Evolutionary conservation across 306 rosid genomes (phyloP).

Genomic region (Nissolia schottii): DNA sequence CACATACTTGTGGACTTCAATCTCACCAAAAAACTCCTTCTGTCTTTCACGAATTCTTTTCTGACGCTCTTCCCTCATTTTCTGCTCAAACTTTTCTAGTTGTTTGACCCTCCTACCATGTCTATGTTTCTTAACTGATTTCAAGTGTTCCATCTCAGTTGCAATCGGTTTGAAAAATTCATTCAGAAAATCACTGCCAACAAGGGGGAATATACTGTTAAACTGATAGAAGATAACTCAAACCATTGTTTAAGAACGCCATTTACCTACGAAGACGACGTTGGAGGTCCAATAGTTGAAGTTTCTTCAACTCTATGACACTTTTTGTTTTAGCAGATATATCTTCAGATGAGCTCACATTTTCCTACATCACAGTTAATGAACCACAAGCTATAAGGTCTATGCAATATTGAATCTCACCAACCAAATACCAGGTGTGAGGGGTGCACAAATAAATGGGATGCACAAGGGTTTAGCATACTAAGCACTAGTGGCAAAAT

Average conservation of each 20-base stretch:
- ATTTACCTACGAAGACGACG: constrained; percentile 87
- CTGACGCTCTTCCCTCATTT: constrained; percentile 99
- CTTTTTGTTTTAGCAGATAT: constrained; percentile 95
- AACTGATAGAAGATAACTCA: constrained; percentile 8
- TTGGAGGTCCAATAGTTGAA: constrained; percentile 88
- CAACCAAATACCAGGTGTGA: not conserved
- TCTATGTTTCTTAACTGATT: constrained; percentile 79
- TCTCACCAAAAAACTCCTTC: constrained; percentile 92
- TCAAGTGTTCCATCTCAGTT: constrained; percentile 76
- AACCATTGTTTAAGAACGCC: not conserved
- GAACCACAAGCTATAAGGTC: constrained; percentile 5
- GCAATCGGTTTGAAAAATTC: constrained; percentile 86
- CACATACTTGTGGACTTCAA: constrained; percentile 97
- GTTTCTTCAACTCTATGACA: constrained; percentile 97
- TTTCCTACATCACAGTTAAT: constrained; percentile 53
- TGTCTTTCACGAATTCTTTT: constrained; percentile 97
- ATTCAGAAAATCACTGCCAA: constrained; percentile 80
- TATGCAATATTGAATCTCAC: not conserved
- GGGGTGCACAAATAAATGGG: not conserved
- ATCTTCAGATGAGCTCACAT: constrained; percentile 93
- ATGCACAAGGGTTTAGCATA: not conserved
- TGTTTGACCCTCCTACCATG: constrained; percentile 97
- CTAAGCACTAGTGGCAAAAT: not conserved
- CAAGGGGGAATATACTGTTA: constrained; percentile 18
- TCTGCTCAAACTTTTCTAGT: constrained; percentile 89